These are phyloP conservation scores for Ascosphaera apis DNA, from an alignment of 2,329 filamentous ascomycete species.

Conservation along the genomic window DNA sequence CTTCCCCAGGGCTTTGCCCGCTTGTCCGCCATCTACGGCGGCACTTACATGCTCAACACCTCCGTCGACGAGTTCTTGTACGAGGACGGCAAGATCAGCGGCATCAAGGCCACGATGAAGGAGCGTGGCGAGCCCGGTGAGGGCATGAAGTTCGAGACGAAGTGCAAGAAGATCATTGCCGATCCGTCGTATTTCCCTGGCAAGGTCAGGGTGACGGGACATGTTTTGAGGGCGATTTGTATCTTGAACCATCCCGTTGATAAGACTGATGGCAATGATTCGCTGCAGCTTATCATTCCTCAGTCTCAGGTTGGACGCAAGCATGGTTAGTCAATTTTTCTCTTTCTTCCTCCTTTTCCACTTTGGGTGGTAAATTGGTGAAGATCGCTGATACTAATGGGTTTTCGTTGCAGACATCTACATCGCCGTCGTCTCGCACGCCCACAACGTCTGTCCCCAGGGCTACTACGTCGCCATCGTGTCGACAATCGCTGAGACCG, in stretches of 20 bases:
- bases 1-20: slow-evolving; percentile 94
- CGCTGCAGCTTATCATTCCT: slow-evolving; percentile 85
- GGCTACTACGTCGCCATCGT: slow-evolving; percentile 98
- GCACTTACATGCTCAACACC: slow-evolving; percentile 98
- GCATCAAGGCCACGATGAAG: slow-evolving; percentile 95
- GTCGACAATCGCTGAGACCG: slow-evolving; percentile 81
- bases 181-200: slow-evolving; percentile 91
- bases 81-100: slow-evolving; percentile 58
- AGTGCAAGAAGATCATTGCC: slow-evolving; percentile 84
- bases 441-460: slow-evolving; percentile 96
- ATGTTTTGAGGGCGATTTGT: slow-evolving; percentile 90
- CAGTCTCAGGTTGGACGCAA: slow-evolving; percentile 94
- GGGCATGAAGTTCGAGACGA: slow-evolving; percentile 82
- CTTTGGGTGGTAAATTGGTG: too few species aligned
- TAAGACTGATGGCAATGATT: slow-evolving; percentile 73
- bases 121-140: slow-evolving; percentile 51
- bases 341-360: not conserved
- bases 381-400: slow-evolving; percentile 3
- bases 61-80: slow-evolving; percentile 75
- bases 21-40: slow-evolving; percentile 92
- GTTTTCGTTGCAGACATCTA: slow-evolving; percentile 61
- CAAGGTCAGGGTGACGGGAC: slow-evolving; percentile 70
- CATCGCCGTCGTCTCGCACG: slow-evolving; percentile 81
- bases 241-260: slow-evolving; percentile 88
- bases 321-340: slow-evolving; percentile 41